phyloP scores from a whole-genome alignment of 108 stramenopile species.

The Parietichytrium sp. region DNA sequence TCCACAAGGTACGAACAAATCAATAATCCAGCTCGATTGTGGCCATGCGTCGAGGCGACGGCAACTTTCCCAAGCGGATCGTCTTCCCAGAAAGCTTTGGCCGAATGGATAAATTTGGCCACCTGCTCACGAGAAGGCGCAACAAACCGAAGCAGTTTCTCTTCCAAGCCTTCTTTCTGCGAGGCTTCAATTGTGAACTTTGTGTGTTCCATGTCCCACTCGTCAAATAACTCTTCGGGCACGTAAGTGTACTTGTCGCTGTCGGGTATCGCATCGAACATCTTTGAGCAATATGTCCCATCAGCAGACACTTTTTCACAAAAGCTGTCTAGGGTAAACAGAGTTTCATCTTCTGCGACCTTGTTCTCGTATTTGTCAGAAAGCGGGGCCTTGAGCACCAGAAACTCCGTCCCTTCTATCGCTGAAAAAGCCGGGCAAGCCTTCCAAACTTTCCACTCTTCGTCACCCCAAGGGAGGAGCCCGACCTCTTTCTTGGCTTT shows the following conservation, averaged over 20 bases:
- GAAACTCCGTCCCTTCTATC: neutral
- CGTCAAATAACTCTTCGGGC: conserved; percentile 14
- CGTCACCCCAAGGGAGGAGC: neutral
- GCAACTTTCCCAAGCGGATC: neutral
- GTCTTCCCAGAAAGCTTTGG: neutral
- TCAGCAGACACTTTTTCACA: neutral
- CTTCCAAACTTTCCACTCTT: neutral
- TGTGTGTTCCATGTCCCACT: conserved; percentile 34
- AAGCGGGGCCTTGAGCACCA: neutral
- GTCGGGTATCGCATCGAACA: conserved; percentile 1
- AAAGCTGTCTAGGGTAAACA: conserved; percentile 2
- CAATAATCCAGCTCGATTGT: neutral
- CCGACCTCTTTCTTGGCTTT: too few species aligned
- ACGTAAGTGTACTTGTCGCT: neutral
- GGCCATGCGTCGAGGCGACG: neutral
- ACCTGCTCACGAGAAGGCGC: neutral
- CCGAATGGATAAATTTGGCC: neutral
- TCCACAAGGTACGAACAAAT: conserved; percentile 16
- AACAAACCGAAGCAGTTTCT: neutral
- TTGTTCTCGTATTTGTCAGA: neutral
- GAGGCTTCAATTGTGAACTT: neutral
- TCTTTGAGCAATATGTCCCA: neutral
- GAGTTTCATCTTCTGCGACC: neutral
- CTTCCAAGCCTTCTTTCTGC: neutral
- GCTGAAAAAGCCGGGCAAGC: neutral